phyloP scores from a whole-genome alignment of 371 early-diverging fungal genomes.

The Lichtheimia corymbifera region DNA sequence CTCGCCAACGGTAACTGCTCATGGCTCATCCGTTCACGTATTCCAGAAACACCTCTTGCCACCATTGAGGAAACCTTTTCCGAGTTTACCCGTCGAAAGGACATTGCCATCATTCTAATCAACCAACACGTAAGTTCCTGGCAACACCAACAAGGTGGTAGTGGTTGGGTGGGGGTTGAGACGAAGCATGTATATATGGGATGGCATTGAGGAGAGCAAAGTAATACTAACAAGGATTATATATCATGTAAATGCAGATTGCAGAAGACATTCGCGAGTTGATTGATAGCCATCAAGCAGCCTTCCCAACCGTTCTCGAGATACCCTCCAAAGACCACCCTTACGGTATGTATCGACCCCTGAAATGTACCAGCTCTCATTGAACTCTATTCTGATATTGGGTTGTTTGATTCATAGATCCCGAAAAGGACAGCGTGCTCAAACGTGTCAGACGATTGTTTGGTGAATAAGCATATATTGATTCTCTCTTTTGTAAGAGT shows the following conservation, averaged over 20 bases:
- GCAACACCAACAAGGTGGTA: not conserved
- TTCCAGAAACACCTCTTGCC: slow-evolving; percentile 84
- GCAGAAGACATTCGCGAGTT: slow-evolving; percentile 91
- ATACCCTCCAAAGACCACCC: slow-evolving; percentile 99
- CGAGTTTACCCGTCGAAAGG: slow-evolving; percentile 89
- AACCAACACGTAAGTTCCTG: slow-evolving; percentile 85
- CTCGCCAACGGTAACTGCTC: not conserved
- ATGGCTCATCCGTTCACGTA: not conserved
- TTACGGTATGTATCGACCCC: slow-evolving; percentile 61
- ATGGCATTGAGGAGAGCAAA: no score
- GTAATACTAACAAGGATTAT: no score
- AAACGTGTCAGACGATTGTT: slow-evolving; percentile 94
- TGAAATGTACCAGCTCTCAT: slow-evolving; percentile 22
- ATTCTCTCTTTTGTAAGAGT: not conserved
- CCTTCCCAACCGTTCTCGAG: slow-evolving; percentile 96
- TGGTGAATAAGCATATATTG: slow-evolving; percentile 60
- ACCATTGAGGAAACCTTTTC: slow-evolving; percentile 89
- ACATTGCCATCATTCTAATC: slow-evolving; percentile 97
- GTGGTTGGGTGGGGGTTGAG: no score
- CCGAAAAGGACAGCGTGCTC: slow-evolving; percentile 92
- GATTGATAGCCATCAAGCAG: slow-evolving; percentile 87
- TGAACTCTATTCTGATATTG: not conserved
- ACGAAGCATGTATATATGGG: no score
- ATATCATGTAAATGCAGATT: slow-evolving; percentile 54
- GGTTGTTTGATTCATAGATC: slow-evolving; percentile 41